Evolutionary conservation across 2,329 filamentous ascomycete species (phyloP).

Genomic region (Orbilia brochopaga): DNA sequence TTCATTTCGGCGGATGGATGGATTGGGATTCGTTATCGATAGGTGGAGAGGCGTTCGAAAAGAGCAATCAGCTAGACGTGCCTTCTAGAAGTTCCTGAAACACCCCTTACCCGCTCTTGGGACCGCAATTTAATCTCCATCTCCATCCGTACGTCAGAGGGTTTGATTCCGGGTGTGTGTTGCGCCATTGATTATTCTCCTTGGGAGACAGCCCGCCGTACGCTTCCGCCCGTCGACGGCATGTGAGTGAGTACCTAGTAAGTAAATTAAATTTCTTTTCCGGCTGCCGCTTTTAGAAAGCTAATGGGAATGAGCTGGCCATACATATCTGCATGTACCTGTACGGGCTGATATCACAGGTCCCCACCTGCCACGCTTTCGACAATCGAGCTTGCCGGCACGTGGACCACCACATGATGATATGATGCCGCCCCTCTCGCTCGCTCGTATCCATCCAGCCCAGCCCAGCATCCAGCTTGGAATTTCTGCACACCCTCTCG

Average conservation of each 20-base stretch:
- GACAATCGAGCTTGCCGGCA: neutral
- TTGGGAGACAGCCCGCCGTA: too few relatives aligned
- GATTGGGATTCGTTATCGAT: constrained; percentile 8
- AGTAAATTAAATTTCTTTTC: neutral
- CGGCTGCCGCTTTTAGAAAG: neutral
- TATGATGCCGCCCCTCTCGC: too few relatives aligned
- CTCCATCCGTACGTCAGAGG: constrained; percentile 10
- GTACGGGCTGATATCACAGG: constrained; percentile 1
- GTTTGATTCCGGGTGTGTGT: constrained; percentile 10
- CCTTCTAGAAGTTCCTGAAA: constrained; percentile 50
- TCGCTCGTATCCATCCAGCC: constrained; percentile 1
- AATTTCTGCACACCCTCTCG: constrained; percentile 64
- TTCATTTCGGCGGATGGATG: constrained; percentile 5
- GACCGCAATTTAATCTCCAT: constrained; percentile 24
- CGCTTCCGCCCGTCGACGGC: neutral
- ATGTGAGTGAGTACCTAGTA: too few relatives aligned
- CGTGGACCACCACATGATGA: neutral
- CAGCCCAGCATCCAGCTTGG: neutral
- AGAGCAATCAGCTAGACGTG: neutral
- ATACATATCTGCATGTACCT: constrained; percentile 6
- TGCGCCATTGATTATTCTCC: too few relatives aligned
- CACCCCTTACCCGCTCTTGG: constrained; percentile 21
- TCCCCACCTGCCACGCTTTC: neutral
- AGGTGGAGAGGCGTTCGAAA: neutral
- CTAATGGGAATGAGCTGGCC: neutral